A percentile compares a stretch with the other conserved stretches of the same genome.
phyloP scores from a whole-genome alignment of 495 filamentous ascomycete genomes.

The Oidiodendron maius region DNA sequence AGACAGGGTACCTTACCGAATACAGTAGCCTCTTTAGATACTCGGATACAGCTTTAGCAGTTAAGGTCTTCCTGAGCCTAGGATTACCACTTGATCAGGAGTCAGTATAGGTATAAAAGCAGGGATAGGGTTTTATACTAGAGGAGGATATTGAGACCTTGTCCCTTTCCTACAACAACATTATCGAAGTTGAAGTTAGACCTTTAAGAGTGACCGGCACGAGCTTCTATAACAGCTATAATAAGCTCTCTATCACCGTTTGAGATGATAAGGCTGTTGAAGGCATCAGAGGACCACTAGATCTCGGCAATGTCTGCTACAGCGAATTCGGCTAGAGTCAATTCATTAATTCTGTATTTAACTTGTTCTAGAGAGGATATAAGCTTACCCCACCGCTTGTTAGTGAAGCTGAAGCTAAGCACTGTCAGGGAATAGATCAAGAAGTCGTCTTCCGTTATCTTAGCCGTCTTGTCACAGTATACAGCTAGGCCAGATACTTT shows the following conservation, averaged over 20 bases:
- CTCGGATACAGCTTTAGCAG: slow-evolving; percentile 7
- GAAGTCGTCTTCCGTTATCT: slow-evolving; percentile 2
- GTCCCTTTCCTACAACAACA: slow-evolving; percentile 5
- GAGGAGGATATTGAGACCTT: slow-evolving; percentile 12
- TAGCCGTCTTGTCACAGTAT: neutral
- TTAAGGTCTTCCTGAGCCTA: slow-evolving; percentile 11
- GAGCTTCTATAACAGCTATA: slow-evolving; percentile 19
- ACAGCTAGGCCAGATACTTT: neutral
- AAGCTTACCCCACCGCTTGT: slow-evolving; percentile 10
- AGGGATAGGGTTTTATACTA: neutral
- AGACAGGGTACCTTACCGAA: slow-evolving; percentile 7
- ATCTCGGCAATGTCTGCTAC: slow-evolving; percentile 24
- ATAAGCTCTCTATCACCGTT: slow-evolving; percentile 20
- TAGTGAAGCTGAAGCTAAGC: slow-evolving; percentile 8
- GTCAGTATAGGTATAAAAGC: slow-evolving; percentile 2
- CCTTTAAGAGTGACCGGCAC: neutral
- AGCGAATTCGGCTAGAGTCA: slow-evolving; percentile 22
- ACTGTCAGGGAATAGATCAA: slow-evolving; percentile 15
- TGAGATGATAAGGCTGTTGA: slow-evolving; percentile 20
- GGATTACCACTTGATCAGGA: slow-evolving; percentile 5
- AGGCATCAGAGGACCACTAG: slow-evolving; percentile 18
- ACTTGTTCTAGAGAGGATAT: neutral
- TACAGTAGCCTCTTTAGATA: slow-evolving; percentile 4
- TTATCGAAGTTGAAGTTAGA: slow-evolving; percentile 5
- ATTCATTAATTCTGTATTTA: neutral